Evolutionary conservation across 352 stramenopile species (phyloP), one percentile per base, ranked within the genome.

Genomic region (Phytophthora brassicae): DNA sequence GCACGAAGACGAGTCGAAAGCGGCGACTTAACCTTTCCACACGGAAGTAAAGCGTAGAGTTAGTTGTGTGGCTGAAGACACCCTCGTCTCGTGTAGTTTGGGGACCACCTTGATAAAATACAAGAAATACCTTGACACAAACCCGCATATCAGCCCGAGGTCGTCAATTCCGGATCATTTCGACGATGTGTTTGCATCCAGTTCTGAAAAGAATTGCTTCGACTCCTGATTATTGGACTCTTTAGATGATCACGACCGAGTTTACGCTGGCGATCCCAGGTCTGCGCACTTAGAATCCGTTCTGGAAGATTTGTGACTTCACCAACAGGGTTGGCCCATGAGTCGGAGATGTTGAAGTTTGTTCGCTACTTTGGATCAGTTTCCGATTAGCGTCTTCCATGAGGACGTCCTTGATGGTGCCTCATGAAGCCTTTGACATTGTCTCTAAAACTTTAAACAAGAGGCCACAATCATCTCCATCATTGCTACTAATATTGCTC

Each of bases 401-500:
- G 58, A 54, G 41, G 42, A 64, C 31, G 31, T 64, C 60, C 14
- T 26, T 58, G 16, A 47, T 59, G 13, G 60, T 31, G 20, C 53
- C 60, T 6, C 55, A 33, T 14, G 47, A 52, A 29, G 54, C 20
- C 3, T 64, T 55, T 20, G 35, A 43, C 29, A 19, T 6, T 1
- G 22, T 35, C 14, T 29, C 50, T 3, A 36, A 54, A 13, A 23
- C 39, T n/a, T 35, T 11, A 8, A 54, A 24, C 20, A 68, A 55
- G 28, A 29, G 45, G 8, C 1, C 23, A 68, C 16, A 53, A 20
- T 50, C 48, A n/a, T 45, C 36, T 4, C 53, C 54, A 19, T 23
- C 50, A 8, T 11, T 66, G 41, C 16, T 68, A 16, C 58, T 47
- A 1, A 39, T 72, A 6, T 46, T 73, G 39, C 29, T 73, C 4